Evolutionary conservation across 495 filamentous ascomycete genomes (phyloP).

Genomic region (Umbilicaria muhlenbergii): DNA sequence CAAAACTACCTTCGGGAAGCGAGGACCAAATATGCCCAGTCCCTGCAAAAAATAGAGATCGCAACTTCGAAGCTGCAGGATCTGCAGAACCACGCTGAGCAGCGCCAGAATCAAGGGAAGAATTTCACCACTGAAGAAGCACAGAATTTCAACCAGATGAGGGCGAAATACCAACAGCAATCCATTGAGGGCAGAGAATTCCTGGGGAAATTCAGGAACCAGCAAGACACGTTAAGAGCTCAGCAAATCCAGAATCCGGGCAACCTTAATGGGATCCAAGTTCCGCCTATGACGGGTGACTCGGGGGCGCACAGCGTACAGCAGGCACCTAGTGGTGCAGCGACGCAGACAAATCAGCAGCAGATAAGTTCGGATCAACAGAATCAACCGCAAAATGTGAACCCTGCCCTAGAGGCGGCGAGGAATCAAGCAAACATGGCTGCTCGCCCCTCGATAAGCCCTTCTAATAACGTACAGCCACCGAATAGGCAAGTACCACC

Average conservation of each 20-base stretch:
- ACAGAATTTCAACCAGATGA: constrained; percentile 26
- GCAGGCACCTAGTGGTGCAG: constrained; percentile 15
- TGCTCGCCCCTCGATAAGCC: constrained; percentile 14
- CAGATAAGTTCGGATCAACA: constrained; percentile 14
- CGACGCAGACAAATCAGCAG: background rate
- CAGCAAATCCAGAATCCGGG: constrained; percentile 25
- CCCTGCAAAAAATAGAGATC: constrained; percentile 36
- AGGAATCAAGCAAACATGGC: constrained; percentile 27
- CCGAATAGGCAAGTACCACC: constrained; percentile 20
- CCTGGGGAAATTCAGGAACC: constrained; percentile 30
- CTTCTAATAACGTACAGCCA: constrained; percentile 3
- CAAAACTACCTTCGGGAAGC: constrained; percentile 34
- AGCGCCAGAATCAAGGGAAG: constrained; percentile 22
- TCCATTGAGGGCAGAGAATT: constrained; percentile 31
- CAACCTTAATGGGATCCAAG: constrained; percentile 7
- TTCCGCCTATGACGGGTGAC: constrained; percentile 10
- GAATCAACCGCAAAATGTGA: constrained; percentile 35
- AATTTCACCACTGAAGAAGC: constrained; percentile 28
- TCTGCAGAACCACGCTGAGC: constrained; percentile 20
- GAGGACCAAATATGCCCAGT: constrained; percentile 34
- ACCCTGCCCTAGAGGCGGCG: constrained; percentile 36
- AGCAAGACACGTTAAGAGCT: constrained; percentile 30
- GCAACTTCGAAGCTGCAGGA: constrained; percentile 13
- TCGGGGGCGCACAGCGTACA: constrained; percentile 7
- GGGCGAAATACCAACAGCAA: constrained; percentile 21